Conservation (phyloP, 192 early-diverging fungal genomes). For the Rhizophagus clarus region DNA sequence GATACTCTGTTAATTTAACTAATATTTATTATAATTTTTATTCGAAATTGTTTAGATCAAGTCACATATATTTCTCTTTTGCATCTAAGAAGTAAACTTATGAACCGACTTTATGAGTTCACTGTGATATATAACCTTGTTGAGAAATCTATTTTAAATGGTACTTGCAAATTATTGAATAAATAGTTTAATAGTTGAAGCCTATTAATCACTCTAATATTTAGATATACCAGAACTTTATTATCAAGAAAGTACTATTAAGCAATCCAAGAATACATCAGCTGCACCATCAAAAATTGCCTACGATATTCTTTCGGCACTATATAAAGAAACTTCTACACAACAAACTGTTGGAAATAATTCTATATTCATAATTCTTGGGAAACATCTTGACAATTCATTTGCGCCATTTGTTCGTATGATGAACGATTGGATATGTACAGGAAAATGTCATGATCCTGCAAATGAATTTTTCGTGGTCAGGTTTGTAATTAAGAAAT, state of each 20-base stretch:
- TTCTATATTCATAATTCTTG: slow-evolving; percentile 14
- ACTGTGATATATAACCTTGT: slow-evolving; percentile 22
- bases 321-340: slow-evolving; percentile 4
- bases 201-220: background rate
- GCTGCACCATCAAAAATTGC: background rate
- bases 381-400: slow-evolving; percentile 25
- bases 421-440: slow-evolving; percentile 46
- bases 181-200: background rate
- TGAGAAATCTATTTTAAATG: slow-evolving; percentile 11
- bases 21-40: background rate
- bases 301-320: slow-evolving; percentile 4
- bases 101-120: slow-evolving; percentile 19
- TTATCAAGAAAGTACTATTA: background rate
- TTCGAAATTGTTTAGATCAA: background rate
- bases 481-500: background rate
- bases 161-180: slow-evolving; percentile 9
- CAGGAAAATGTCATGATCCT: slow-evolving; percentile 38
- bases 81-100: slow-evolving; percentile 23
- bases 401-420: slow-evolving; percentile 37
- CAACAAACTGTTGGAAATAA: slow-evolving; percentile 24
- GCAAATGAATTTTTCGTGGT: slow-evolving; percentile 41
- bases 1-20: background rate
- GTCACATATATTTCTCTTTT: slow-evolving; percentile 36
- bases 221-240: slow-evolving; percentile 8
- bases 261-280: background rate